Percentiles rank a stretch among this genome's conserved stretches.
Evolutionary conservation across 768 basidiomycete species (phyloP).

Genomic region (Mycena amicta): DNA sequence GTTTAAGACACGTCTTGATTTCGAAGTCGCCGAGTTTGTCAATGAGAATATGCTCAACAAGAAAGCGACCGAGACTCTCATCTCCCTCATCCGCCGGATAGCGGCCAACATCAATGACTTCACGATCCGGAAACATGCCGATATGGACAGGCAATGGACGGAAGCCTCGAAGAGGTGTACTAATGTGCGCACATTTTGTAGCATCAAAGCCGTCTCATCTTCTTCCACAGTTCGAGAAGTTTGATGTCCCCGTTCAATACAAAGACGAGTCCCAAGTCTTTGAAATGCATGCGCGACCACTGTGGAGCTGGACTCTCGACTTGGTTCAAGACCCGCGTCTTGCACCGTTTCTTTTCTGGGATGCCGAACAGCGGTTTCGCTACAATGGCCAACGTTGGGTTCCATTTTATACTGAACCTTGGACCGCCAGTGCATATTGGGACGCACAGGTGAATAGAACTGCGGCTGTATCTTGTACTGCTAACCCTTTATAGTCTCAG

Average conservation of each 20-base stretch:
- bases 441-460: conserved; percentile 36
- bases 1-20: not conserved
- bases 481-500: conserved; percentile 11
- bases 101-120: not conserved
- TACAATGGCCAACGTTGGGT: conserved; percentile 23
- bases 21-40: not conserved
- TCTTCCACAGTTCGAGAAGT: not conserved
- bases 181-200: conserved; percentile 27
- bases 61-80: not conserved
- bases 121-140: not conserved
- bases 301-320: conserved; percentile 4
- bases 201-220: not conserved
- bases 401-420: conserved; percentile 30
- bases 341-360: conserved; percentile 1
- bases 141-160: not conserved
- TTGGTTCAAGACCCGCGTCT: not conserved
- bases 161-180: not conserved
- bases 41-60: not conserved
- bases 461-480: not conserved
- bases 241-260: conserved; percentile 1
- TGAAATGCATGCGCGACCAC: conserved; percentile 6
- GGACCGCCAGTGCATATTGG: conserved; percentile 40
- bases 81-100: not conserved
- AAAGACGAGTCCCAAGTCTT: not conserved
- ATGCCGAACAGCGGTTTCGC: not conserved